These are phyloP conservation scores for Lactarius hengduanensis DNA, from an alignment of 768 basidiomycete genomes.

Conservation along the genomic window DNA sequence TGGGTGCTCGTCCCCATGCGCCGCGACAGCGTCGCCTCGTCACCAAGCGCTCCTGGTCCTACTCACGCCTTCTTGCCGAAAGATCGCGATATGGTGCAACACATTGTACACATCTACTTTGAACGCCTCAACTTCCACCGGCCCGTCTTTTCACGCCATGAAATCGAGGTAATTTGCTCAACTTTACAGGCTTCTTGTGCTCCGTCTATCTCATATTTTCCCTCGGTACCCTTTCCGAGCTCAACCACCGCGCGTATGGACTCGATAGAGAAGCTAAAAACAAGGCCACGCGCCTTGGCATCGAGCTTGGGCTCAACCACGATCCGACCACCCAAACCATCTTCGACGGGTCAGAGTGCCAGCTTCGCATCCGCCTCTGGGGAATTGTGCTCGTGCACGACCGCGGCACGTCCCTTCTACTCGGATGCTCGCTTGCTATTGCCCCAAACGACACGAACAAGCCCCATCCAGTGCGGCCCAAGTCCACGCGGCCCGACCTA, in stretches of 20 bases:
- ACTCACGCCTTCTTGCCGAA: conserved; percentile 67
- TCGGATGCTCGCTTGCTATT: conserved; percentile 82
- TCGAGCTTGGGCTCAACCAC: conserved; percentile 85
- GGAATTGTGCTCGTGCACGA: conserved; percentile 83
- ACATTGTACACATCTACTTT: conserved; percentile 72
- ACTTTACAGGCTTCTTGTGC: conserved; percentile 81
- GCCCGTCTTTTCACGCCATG: conserved; percentile 66
- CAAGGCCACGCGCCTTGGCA: conserved; percentile 54
- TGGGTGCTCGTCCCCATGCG: conserved; percentile 60
- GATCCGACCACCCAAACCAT: conserved; percentile 68
- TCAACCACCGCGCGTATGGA: conserved; percentile 66
- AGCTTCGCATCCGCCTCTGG: conserved; percentile 83
- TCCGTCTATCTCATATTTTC: conserved; percentile 75
- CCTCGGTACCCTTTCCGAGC: conserved; percentile 75
- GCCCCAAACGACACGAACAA: conserved; percentile 80
- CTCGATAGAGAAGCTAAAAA: conserved; percentile 46
- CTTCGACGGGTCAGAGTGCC: conserved; percentile 75
- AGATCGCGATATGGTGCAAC: conserved; percentile 62
- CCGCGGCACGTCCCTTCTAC: conserved; percentile 82
- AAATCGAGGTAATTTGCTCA: conserved; percentile 67
- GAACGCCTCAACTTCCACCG: conserved; percentile 74
- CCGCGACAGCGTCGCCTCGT: conserved; percentile 42
- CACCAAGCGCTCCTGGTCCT: conserved; percentile 30
- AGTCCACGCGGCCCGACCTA: conserved; percentile 48
- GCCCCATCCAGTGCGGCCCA: conserved; percentile 58